Evolutionary conservation across 805 yeast genomes (phyloP).

Genomic region (Candida namnaoensis): DNA sequence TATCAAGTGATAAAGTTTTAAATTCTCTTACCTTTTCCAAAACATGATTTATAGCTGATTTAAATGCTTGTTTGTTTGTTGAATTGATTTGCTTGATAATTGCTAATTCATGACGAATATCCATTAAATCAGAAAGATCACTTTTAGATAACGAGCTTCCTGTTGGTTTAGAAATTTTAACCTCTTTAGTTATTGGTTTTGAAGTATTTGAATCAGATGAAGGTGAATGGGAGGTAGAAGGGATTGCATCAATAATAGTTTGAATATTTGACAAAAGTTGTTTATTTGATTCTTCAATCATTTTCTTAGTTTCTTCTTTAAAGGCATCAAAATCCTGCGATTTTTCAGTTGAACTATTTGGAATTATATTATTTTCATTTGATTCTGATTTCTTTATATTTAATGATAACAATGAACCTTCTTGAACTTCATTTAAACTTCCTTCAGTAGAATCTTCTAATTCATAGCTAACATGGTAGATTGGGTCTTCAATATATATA

Average conservation of each 20-base stretch:
- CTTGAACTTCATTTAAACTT: conserved; percentile 45
- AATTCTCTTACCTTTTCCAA: conserved; percentile 40
- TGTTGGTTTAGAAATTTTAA: not conserved
- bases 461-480: conserved; percentile 61
- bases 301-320: conserved; percentile 10
- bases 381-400: conserved; percentile 27
- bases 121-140: conserved; percentile 20
- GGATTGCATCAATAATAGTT: not conserved
- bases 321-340: conserved; percentile 4
- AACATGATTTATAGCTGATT: conserved; percentile 33
- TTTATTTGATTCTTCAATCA: conserved; percentile 16
- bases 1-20: conserved; percentile 35
- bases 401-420: conserved; percentile 53
- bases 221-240: conserved; percentile 2
- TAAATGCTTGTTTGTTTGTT: conserved; percentile 32
- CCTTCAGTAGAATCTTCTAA: conserved; percentile 39
- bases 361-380: not conserved
- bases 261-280: conserved; percentile 9
- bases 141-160: not conserved
- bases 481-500: conserved; percentile 59
- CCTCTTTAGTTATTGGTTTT: not conserved
- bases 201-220: not conserved
- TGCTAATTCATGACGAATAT: conserved; percentile 49
- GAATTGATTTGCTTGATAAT: conserved; percentile 49
- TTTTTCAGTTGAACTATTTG: too few relatives aligned